These are phyloP conservation scores for Domatiomyces globalis DNA, from an alignment of 2,329 filamentous ascomycete species.

Conservation along the genomic window DNA sequence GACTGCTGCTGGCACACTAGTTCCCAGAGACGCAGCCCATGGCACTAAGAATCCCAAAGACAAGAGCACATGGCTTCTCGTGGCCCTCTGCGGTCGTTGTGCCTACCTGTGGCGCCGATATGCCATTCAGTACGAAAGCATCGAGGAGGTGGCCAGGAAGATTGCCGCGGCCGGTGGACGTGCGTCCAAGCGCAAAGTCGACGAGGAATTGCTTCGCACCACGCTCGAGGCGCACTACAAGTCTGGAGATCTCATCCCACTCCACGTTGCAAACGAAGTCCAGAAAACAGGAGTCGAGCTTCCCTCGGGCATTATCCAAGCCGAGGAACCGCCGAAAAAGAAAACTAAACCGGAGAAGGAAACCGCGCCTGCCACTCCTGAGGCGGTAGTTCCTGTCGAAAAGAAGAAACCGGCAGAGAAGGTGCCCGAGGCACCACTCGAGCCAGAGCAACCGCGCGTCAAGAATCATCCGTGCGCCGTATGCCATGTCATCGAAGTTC, in stretches of 20 bases:
- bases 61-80: constrained; percentile 57
- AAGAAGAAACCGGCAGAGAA: constrained; percentile 53
- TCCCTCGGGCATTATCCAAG: constrained; percentile 20
- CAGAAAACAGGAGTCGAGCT: constrained; percentile 29
- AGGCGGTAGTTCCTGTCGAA: constrained; percentile 33
- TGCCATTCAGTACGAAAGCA: constrained; percentile 86
- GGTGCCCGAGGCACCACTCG: constrained; percentile 41
- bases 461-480: constrained; percentile 71
- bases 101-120: constrained; percentile 92
- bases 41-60: constrained; percentile 54
- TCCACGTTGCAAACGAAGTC: constrained; percentile 30
- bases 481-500: constrained; percentile 59
- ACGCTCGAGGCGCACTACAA: constrained; percentile 32
- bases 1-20: constrained; percentile 54
- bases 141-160: constrained; percentile 83
- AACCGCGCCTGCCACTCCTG: constrained; percentile 31
- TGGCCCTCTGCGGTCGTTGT: constrained; percentile 79
- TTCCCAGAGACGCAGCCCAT: constrained; percentile 46
- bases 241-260: constrained; percentile 30
- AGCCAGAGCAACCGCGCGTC: constrained; percentile 66
- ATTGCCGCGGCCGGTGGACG: constrained; percentile 64
- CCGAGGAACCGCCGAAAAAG: constrained; percentile 44
- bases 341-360: constrained; percentile 43
- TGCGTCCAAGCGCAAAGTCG: constrained; percentile 74
- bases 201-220: constrained; percentile 59